Conservation (phyloP, 805 yeast species). For the Barnettozyma populi region DNA sequence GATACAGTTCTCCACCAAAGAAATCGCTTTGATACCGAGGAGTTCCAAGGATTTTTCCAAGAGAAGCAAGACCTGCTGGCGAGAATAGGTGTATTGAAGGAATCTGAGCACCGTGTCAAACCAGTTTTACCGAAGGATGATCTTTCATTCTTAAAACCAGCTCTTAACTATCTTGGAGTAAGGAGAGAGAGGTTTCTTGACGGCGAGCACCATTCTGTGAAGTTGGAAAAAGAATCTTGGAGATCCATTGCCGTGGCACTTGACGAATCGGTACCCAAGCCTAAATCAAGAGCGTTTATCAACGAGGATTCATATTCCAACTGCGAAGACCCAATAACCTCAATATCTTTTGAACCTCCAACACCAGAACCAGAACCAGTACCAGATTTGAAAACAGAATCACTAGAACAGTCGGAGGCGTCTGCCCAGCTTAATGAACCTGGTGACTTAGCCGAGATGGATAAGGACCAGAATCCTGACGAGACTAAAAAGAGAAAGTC, state of each 20-base stretch:
- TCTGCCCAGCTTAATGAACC: background rate
- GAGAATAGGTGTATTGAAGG: background rate
- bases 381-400: background rate
- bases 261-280: constrained; percentile 31
- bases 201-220: constrained; percentile 10
- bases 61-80: constrained; percentile 11
- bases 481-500: constrained; percentile 14
- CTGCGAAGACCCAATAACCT: constrained; percentile 44
- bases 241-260: constrained; percentile 24
- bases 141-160: constrained; percentile 15
- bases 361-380: background rate
- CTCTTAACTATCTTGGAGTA: constrained; percentile 8
- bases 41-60: constrained; percentile 8
- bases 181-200: constrained; percentile 9
- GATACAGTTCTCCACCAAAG: constrained; percentile 26
- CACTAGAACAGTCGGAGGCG: too few relatives aligned
- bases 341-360: constrained; percentile 26
- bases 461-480: background rate
- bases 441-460: background rate
- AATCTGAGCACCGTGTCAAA: background rate
- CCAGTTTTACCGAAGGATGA: background rate
- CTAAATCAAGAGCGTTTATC: constrained; percentile 26
- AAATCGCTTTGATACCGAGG: constrained; percentile 18
- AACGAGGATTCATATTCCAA: constrained; percentile 48
- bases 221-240: constrained; percentile 25